phyloP scores from a whole-genome alignment of 2,329 filamentous ascomycete genomes.

The Drechmeria coniospora region DNA sequence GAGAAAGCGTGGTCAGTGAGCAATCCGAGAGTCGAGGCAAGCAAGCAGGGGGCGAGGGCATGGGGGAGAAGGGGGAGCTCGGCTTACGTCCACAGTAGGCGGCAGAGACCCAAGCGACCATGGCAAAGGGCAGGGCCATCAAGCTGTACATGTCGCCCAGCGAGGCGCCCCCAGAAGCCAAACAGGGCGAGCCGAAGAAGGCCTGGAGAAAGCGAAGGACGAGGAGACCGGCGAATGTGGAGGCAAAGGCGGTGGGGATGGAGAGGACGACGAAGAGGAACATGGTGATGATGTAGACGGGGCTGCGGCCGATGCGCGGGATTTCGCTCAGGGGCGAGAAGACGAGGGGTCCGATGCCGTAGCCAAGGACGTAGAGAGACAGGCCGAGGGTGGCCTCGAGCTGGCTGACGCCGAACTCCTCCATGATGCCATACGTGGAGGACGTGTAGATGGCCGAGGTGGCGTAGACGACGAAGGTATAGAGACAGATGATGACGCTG shows the following conservation, averaged over 20 bases:
- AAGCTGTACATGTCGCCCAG: constrained; percentile 38
- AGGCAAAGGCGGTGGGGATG: constrained; percentile 46
- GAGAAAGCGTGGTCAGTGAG: constrained; percentile 4
- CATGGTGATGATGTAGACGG: constrained; percentile 53
- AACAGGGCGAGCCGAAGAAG: constrained; percentile 49
- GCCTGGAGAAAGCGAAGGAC: constrained; percentile 49
- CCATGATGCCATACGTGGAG: constrained; percentile 30
- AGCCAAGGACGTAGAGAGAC: constrained; percentile 47
- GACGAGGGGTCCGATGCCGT: constrained; percentile 47
- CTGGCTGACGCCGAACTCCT: constrained; percentile 34
- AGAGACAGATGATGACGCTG: constrained; percentile 32
- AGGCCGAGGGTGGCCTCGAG: constrained; percentile 40
- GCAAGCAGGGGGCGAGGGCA: neutral
- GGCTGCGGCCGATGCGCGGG: constrained; percentile 49
- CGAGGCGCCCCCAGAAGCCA: constrained; percentile 42
- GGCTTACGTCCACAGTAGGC: constrained; percentile 30
- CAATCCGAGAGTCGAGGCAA: neutral
- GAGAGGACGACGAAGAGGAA: constrained; percentile 52
- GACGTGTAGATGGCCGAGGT: constrained; percentile 31
- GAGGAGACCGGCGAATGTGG: constrained; percentile 48
- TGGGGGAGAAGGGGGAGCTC: neutral
- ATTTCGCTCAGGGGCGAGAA: constrained; percentile 55
- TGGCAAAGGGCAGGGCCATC: constrained; percentile 38
- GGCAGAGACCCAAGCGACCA: constrained; percentile 42
- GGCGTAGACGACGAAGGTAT: constrained; percentile 45